Evolutionary conservation across 83 land plant genomes (phyloP).

Genomic region (Isoetes engelmannii): DNA sequence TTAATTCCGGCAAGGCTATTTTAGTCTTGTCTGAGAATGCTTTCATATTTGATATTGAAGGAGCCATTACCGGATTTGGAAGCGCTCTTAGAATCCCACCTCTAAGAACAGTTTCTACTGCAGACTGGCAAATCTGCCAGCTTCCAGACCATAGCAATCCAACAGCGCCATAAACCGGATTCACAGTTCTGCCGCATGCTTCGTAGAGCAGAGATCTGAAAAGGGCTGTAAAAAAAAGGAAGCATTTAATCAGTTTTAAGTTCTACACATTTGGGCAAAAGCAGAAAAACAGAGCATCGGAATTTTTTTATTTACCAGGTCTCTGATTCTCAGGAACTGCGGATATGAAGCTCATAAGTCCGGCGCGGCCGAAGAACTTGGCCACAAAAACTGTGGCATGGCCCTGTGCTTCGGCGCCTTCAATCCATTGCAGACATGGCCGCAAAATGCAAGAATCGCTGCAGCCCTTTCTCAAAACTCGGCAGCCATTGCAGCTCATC

Average conservation of each 20-base stretch:
- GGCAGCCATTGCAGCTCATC: slow-evolving; percentile 95
- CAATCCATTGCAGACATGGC: slow-evolving; percentile 72
- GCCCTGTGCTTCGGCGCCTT: slow-evolving; percentile 63
- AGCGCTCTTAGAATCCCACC: slow-evolving; percentile 32
- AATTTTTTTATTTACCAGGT: slow-evolving; percentile 32
- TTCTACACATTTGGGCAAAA: neutral
- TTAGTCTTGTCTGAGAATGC: too few relatives aligned
- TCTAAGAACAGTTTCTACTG: slow-evolving; percentile 67
- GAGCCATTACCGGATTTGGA: slow-evolving; percentile 16
- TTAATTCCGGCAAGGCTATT: too few relatives aligned
- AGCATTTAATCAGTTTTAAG: too few relatives aligned
- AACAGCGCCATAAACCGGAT: slow-evolving; percentile 90
- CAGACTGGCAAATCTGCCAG: slow-evolving; percentile 76
- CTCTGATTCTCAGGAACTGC: slow-evolving; percentile 59
- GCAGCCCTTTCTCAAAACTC: slow-evolving; percentile 85
- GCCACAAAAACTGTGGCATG: slow-evolving; percentile 89
- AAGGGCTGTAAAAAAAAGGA: slow-evolving; percentile 43
- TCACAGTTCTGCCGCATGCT: slow-evolving; percentile 88
- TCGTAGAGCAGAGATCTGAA: slow-evolving; percentile 78
- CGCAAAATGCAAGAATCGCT: slow-evolving; percentile 75
- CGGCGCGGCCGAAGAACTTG: slow-evolving; percentile 90
- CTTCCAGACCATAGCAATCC: slow-evolving; percentile 79
- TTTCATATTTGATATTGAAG: neutral
- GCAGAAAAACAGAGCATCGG: neutral
- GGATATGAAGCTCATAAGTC: slow-evolving; percentile 74